Conservation (phyloP, 108 stramenopile species). For the Parietichytrium sp. region DNA sequence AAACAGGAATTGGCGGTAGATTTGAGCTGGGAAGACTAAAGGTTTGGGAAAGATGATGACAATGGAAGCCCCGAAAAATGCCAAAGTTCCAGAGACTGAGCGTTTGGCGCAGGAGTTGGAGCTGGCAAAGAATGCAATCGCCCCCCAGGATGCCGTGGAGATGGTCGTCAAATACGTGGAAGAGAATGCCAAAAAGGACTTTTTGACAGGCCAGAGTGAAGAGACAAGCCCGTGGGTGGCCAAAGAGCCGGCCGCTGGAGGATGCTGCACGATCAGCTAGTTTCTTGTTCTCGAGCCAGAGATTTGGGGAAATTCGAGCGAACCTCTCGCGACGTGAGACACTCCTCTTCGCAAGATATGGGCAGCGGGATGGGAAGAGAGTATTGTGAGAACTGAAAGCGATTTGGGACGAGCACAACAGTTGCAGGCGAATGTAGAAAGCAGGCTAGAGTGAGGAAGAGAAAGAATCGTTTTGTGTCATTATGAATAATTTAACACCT, state of each 20-base stretch:
- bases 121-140: neutral
- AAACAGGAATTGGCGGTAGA: no score
- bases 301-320: no score
- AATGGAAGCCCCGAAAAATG: no score
- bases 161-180: conserved; percentile 7
- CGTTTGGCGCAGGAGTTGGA: conserved; percentile 11
- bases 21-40: no score
- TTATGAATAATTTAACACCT: neutral
- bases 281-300: neutral
- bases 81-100: no score
- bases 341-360: neutral
- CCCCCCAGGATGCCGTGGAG: neutral
- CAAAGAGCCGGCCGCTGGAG: neutral
- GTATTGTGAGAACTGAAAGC: neutral
- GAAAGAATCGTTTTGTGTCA: neutral
- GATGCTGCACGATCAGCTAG: neutral
- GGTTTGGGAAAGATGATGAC: no score
- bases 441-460: neutral
- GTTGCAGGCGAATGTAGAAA: neutral
- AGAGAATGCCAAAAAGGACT: conserved; percentile 2
- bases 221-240: conserved; percentile 20
- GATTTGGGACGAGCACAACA: neutral
- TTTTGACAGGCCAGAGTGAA: neutral
- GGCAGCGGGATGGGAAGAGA: neutral
- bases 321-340: neutral